These are phyloP conservation scores for Taiwanofungus camphoratus DNA, from an alignment of 1,284 basidiomycete genomes.

Conservation along the genomic window DNA sequence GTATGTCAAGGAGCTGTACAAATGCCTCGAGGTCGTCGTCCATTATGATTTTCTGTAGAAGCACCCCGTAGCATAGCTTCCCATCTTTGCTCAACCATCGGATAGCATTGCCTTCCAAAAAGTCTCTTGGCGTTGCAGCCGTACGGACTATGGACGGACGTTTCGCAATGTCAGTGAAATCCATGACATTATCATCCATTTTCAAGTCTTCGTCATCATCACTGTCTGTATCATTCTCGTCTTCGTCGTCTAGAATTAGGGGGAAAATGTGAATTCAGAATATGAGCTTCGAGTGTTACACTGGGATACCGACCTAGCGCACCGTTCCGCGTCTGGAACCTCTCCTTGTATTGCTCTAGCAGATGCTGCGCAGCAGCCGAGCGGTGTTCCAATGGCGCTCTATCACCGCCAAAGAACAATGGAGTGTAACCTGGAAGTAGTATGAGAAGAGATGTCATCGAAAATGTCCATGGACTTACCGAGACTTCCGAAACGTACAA, in stretches of 20 bases:
- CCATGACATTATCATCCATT: conserved; percentile 30
- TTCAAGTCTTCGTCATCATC: conserved; percentile 28
- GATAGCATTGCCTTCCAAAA: conserved; percentile 24
- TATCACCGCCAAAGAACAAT: conserved; percentile 39
- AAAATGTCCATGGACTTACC: conserved; percentile 1
- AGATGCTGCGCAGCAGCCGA: conserved; percentile 45
- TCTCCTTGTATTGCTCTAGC: conserved; percentile 29
- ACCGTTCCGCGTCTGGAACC: conserved; percentile 30
- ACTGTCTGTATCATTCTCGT: conserved; percentile 30
- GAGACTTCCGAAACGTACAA: conserved; percentile 22
- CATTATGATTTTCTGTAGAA: conserved; percentile 32
- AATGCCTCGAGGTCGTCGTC: conserved; percentile 48
- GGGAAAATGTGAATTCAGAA: background rate
- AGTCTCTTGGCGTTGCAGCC: conserved; percentile 30
- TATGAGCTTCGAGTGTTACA: no score
- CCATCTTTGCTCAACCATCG: conserved; percentile 15
- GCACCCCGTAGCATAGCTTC: conserved; percentile 1
- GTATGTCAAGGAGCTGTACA: conserved; percentile 38
- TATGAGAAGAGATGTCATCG: background rate
- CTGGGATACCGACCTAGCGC: conserved; percentile 28
- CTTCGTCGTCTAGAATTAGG: conserved; percentile 11
- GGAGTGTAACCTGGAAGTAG: conserved; percentile 36
- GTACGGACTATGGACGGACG: conserved; percentile 38
- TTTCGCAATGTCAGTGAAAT: conserved; percentile 47
- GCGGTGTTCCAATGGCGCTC: conserved; percentile 49